A percentile compares a stretch with the other conserved stretches of the same genome.
Evolutionary conservation across 2,329 filamentous ascomycete species (phyloP).

Genomic region (Leptographium galeiforme): DNA sequence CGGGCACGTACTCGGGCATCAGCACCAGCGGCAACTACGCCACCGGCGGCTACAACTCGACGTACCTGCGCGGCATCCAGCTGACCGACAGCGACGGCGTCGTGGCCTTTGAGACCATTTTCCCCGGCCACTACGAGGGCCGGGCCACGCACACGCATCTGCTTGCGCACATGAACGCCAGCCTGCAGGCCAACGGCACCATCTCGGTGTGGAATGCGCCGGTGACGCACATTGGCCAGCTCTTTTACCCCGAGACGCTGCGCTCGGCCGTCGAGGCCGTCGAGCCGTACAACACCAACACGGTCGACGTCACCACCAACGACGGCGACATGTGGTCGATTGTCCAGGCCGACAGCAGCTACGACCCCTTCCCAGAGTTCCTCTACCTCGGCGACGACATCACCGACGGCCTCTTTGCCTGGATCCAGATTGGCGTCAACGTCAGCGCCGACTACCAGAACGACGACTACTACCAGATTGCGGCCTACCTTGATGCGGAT

Average conservation of each 20-base stretch:
- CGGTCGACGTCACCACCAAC: conserved; percentile 29
- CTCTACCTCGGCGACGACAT: conserved; percentile 38
- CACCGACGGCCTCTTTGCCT: conserved; percentile 34
- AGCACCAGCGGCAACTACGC: conserved; percentile 18
- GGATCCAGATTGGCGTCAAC: conserved; percentile 36
- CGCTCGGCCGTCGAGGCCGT: conserved; percentile 32
- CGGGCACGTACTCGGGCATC: conserved; percentile 27
- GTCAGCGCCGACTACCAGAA: conserved; percentile 22
- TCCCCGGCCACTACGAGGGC: conserved; percentile 31
- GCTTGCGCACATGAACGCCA: conserved; percentile 13
- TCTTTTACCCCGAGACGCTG: conserved; percentile 46
- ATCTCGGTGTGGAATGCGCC: conserved; percentile 29
- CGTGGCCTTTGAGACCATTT: conserved; percentile 25
- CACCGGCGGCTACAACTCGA: conserved; percentile 19
- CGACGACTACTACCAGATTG: conserved; percentile 32
- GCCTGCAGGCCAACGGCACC: conserved; percentile 34
- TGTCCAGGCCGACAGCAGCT: conserved; percentile 20
- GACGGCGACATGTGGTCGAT: conserved; percentile 27
- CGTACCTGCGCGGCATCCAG: conserved; percentile 30
- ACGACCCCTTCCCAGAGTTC: conserved; percentile 39
- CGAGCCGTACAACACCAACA: conserved; percentile 30
- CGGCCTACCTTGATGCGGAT: conserved; percentile 7
- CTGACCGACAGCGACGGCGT: conserved; percentile 26
- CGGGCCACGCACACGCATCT: conserved; percentile 25
- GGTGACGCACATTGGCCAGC: conserved; percentile 41